These are phyloP conservation scores for Candida nanaspora DNA, from an alignment of 805 yeast genomes.

Conservation along the genomic window DNA sequence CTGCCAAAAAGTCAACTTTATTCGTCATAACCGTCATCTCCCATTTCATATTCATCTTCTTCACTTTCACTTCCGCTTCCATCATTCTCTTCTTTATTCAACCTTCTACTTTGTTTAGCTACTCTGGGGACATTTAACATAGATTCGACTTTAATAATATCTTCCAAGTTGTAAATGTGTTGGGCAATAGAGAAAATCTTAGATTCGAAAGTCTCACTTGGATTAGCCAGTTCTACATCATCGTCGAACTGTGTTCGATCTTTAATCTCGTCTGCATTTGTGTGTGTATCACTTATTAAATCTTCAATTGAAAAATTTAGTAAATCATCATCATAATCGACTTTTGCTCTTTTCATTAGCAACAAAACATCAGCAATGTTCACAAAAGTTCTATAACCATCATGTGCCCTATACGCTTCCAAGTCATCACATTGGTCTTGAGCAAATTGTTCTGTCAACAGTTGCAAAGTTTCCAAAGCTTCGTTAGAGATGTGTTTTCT, in stretches of 20 bases:
- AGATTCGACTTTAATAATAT: conserved; percentile 19
- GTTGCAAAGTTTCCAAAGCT: conserved; percentile 20
- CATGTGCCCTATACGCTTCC: conserved; percentile 26
- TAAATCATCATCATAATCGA: conserved; percentile 6
- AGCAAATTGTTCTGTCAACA: conserved; percentile 28
- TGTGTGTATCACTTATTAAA: conserved; percentile 6
- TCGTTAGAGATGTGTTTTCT: conserved; percentile 14
- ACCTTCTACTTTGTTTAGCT: neutral
- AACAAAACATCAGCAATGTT: conserved; percentile 27
- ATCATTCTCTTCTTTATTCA: neutral
- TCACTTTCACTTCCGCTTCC: conserved; percentile 6
- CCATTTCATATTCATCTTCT: conserved; percentile 8
- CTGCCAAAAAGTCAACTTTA: no score
- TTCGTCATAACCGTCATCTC: neutral
- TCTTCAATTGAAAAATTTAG: neutral
- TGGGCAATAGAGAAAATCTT: conserved; percentile 8
- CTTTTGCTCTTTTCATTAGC: conserved; percentile 22
- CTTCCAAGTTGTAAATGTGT: conserved; percentile 16
- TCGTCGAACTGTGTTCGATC: conserved; percentile 2
- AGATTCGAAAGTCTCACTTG: conserved; percentile 1
- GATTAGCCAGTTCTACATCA: neutral
- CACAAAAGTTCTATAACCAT: conserved; percentile 20
- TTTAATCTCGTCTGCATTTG: conserved; percentile 8
- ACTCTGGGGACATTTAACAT: conserved; percentile 9
- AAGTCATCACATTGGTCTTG: conserved; percentile 28